These are phyloP conservation scores for Pseudonitzschia delicatissima DNA, from an alignment of 108 stramenopile genomes.

Conservation along the genomic window DNA sequence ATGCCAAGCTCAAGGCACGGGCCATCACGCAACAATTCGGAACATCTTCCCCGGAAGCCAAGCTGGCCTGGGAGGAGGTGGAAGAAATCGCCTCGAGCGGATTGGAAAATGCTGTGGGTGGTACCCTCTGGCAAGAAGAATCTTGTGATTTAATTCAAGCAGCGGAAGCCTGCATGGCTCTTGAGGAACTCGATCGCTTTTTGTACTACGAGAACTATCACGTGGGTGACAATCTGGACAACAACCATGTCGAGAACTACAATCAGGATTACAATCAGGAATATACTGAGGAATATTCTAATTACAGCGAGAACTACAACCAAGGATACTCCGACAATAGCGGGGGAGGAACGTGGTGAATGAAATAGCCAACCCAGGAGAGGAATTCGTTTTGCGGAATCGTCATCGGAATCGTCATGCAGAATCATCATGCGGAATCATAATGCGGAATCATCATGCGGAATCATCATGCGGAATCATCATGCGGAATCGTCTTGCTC, in stretches of 20 bases:
- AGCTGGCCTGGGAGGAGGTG: slow-evolving; percentile 73
- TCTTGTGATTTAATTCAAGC: slow-evolving; percentile 27
- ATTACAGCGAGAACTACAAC: too few species aligned
- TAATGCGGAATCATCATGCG: too few species aligned
- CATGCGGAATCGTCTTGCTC: too few species aligned
- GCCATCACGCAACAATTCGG: slow-evolving; percentile 47
- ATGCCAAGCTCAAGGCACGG: slow-evolving; percentile 53
- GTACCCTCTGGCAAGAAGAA: slow-evolving; percentile 19
- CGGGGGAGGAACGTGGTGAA: too few species aligned
- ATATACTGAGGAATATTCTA: too few species aligned
- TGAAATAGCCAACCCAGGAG: too few species aligned
- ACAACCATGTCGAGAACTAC: background rate
- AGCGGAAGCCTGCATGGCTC: slow-evolving; percentile 39
- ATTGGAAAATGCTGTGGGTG: slow-evolving; percentile 10
- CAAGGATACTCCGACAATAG: too few species aligned
- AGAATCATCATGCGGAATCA: too few species aligned
- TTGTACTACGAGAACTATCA: slow-evolving; percentile 4
- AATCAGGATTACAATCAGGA: too few species aligned
- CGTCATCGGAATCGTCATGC: too few species aligned
- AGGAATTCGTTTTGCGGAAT: too few species aligned
- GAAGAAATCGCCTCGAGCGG: slow-evolving; percentile 59
- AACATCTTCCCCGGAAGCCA: slow-evolving; percentile 44
- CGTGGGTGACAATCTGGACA: background rate
- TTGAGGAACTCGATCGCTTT: slow-evolving; percentile 39
- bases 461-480: too few species aligned